Evolutionary conservation across 2,329 filamentous ascomycete genomes (phyloP).

Genomic region (Phyllosticta ampelicida): DNA sequence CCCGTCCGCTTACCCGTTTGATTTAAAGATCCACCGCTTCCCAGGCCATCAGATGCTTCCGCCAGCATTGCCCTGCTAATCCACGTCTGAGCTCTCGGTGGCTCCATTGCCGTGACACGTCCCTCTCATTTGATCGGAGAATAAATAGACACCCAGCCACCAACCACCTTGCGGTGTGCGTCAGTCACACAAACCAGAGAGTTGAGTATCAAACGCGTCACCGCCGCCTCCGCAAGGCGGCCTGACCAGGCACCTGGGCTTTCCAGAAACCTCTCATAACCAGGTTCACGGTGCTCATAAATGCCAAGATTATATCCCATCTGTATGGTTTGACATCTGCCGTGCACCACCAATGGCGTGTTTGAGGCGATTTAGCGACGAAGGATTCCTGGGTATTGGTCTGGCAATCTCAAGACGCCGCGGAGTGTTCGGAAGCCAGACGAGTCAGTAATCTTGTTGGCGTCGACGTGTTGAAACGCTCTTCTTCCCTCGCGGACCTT

Average conservation of each 20-base stretch:
- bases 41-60: background rate
- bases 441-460: background rate
- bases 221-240: background rate
- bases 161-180: background rate
- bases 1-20: slow-evolving; percentile 4
- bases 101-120: slow-evolving; percentile 1
- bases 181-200: background rate
- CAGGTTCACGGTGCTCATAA: slow-evolving; percentile 1
- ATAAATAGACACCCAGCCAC: slow-evolving; percentile 2
- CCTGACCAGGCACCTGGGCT: background rate
- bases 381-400: background rate
- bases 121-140: slow-evolving; percentile 4
- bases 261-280: slow-evolving; percentile 1
- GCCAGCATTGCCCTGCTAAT: too few species aligned
- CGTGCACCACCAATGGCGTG: background rate
- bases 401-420: background rate
- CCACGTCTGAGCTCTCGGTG: background rate
- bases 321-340: slow-evolving; percentile 7
- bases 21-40: background rate
- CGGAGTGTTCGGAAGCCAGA: background rate
- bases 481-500: background rate
- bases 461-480: background rate
- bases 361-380: background rate
- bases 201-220: background rate
- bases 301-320: background rate